A percentile compares a stretch with the other conserved stretches of the same genome.
phyloP scores from a whole-genome alignment of 345 rosid genomes.

The Gossypium sturtianum region DNA sequence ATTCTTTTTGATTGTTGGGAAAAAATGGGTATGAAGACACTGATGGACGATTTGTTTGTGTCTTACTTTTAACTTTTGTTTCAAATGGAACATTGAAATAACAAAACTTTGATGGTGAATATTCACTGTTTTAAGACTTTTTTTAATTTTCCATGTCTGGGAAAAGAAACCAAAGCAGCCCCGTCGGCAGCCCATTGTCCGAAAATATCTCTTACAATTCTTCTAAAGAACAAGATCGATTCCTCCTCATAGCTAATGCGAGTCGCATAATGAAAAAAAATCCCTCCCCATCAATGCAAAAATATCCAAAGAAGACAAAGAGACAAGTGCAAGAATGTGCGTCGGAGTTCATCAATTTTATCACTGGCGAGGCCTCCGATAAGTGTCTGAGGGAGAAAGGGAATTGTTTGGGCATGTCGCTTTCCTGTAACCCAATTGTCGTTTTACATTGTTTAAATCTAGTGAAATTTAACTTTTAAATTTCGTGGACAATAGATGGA shows the following conservation, averaged over 20 bases:
- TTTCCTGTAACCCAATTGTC: too few species aligned
- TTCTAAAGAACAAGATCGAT: slow-evolving; percentile 27
- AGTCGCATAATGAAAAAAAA: slow-evolving; percentile 29
- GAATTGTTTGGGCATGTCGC: not conserved
- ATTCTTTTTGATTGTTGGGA: too few species aligned
- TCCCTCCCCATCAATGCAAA: slow-evolving; percentile 26
- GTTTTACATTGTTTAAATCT: too few species aligned
- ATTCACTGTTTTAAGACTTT: not conserved
- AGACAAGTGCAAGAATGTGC: slow-evolving; percentile 34
- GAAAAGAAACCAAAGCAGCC: slow-evolving; percentile 32
- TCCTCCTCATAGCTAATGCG: slow-evolving; percentile 31
- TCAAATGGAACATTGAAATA: not conserved
- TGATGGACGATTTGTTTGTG: too few species aligned
- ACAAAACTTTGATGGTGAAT: not conserved
- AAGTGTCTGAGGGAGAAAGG: slow-evolving; percentile 31
- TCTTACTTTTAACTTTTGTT: too few species aligned
- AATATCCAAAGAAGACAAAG: slow-evolving; percentile 33
- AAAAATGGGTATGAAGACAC: too few species aligned
- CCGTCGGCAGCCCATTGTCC: slow-evolving; percentile 34
- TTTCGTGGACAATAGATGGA: too few species aligned
- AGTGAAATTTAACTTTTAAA: too few species aligned
- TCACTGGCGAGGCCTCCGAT: slow-evolving; percentile 33
- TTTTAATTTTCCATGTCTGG: slow-evolving; percentile 23
- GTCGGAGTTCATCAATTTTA: slow-evolving; percentile 34
- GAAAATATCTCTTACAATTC: slow-evolving; percentile 32